Base-by-base conservation (phyloP, 2,329 filamentous ascomycete species). In the Phoma sp. region DNA sequence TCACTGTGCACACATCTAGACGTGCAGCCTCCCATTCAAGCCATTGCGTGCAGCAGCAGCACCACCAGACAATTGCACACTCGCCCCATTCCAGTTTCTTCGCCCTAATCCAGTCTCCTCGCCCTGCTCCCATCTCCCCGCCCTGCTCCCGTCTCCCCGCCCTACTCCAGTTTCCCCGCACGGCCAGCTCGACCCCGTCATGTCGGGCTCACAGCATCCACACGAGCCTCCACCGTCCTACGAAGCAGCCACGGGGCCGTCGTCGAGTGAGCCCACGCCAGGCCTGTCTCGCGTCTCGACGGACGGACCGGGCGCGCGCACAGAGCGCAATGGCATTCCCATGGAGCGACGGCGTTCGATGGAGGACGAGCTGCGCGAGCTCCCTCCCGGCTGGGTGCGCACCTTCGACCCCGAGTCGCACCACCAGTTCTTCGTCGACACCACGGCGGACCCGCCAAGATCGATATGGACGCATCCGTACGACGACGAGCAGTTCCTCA, bases 401-500 rank as follows among this genome's bases (percentile, higher is more conserved):
- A 78, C 80, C 55, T 87, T 81, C 68, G 85, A 88, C 65, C 67
- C 78, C 0, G 64, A 81, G 46, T 77, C 76, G 12, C 68, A 80
- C 17, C 85, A 87, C 64, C 84, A 87, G 63, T 88, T 86, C 80
- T 87, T 85, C 71, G 84, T 87, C 64, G 82, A 87, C 71, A 87
- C 83, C 1, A 79, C 64, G 27, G 70, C 76, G 25, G 72, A 80
- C 12, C 84, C 84, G 0, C 84, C 84, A 0, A 80, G 83, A 41
- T 82, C 81, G 52, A 85, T 84, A 61, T 87, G 85, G 85, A 78
- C 81, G 39, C 85, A 87, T 65, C 85, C 85, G 0, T 83, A 85
- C 68, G 85, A 87, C 63, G 85, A 86, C 64, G 78, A 82, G 2
- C 62, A 79, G 45, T 86, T 81, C 65, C 73, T 87, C 24, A 65